Conservation (phyloP, 768 basidiomycete genomes). For the Sarcodon aspratus region DNA sequence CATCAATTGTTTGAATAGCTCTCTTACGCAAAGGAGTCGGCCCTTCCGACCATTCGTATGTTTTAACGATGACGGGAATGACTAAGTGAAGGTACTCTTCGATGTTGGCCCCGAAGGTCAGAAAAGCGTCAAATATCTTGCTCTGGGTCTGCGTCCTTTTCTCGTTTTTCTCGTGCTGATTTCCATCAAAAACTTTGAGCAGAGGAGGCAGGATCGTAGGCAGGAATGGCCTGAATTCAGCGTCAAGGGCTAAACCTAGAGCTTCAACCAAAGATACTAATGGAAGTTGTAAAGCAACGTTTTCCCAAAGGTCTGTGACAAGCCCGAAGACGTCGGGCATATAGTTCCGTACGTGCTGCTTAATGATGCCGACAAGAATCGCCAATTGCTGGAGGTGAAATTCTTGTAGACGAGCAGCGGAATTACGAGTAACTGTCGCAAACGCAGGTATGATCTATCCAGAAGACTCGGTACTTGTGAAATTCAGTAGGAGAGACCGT, state of each 20-base stretch:
- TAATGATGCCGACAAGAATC: slow-evolving; percentile 91
- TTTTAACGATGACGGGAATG: slow-evolving; percentile 86
- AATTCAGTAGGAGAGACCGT: neutral
- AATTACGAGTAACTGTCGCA: slow-evolving; percentile 73
- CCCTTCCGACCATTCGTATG: slow-evolving; percentile 77
- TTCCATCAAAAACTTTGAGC: slow-evolving; percentile 86
- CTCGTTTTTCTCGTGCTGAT: slow-evolving; percentile 74
- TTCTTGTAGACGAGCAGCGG: slow-evolving; percentile 76
- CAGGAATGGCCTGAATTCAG: slow-evolving; percentile 94
- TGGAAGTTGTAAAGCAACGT: slow-evolving; percentile 71
- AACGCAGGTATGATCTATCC: slow-evolving; percentile 89
- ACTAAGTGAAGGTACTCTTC: slow-evolving; percentile 97
- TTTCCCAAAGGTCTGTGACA: slow-evolving; percentile 88
- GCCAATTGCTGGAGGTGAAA: slow-evolving; percentile 94
- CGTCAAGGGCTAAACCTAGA: slow-evolving; percentile 85
- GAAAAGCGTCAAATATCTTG: slow-evolving; percentile 89
- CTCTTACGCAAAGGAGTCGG: slow-evolving; percentile 69
- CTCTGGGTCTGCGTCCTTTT: slow-evolving; percentile 70
- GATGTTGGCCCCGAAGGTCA: slow-evolving; percentile 91
- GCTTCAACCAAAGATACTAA: slow-evolving; percentile 90
- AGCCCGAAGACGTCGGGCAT: slow-evolving; percentile 77
- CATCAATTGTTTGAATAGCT: slow-evolving; percentile 87
- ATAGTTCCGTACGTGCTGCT: slow-evolving; percentile 92
- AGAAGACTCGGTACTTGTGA: neutral
- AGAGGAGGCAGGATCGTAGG: slow-evolving; percentile 84